phyloP scores from a whole-genome alignment of 345 rosid species.

The Syzygium aromaticum region DNA sequence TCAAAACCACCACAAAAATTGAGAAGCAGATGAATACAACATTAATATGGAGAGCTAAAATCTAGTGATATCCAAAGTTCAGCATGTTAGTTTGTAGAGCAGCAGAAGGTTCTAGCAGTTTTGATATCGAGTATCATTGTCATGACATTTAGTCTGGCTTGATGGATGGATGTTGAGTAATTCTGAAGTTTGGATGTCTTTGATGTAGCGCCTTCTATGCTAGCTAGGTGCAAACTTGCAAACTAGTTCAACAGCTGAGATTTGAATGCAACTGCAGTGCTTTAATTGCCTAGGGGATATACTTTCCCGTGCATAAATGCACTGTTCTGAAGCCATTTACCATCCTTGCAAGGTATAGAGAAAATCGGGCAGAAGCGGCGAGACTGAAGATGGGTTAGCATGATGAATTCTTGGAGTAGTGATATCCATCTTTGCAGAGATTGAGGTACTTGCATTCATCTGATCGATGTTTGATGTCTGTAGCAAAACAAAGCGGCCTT shows the following conservation, averaged over 20 bases:
- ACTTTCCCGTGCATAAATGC: not conserved
- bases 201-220: not conserved
- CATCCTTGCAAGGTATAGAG: constrained; percentile 44
- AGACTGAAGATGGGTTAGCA: constrained; percentile 17
- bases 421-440: not conserved
- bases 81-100: not conserved
- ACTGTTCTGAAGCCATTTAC: not conserved
- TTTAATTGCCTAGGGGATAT: not conserved
- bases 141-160: not conserved
- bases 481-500: not conserved
- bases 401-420: not conserved
- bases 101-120: not conserved
- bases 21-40: not conserved
- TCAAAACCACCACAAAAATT: not conserved
- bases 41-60: not conserved
- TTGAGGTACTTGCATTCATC: not conserved
- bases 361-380: constrained; percentile 8
- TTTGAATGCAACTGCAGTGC: not conserved
- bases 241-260: not conserved
- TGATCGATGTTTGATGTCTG: not conserved
- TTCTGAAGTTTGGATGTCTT: not conserved
- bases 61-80: not conserved
- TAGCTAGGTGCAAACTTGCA: not conserved
- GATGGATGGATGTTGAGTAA: not conserved
- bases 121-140: not conserved